Percentiles rank a stretch among this genome's conserved stretches.
Evolutionary conservation across 2,329 filamentous ascomycete genomes (phyloP).

Genomic region (Cladosporium sphaerospermum): DNA sequence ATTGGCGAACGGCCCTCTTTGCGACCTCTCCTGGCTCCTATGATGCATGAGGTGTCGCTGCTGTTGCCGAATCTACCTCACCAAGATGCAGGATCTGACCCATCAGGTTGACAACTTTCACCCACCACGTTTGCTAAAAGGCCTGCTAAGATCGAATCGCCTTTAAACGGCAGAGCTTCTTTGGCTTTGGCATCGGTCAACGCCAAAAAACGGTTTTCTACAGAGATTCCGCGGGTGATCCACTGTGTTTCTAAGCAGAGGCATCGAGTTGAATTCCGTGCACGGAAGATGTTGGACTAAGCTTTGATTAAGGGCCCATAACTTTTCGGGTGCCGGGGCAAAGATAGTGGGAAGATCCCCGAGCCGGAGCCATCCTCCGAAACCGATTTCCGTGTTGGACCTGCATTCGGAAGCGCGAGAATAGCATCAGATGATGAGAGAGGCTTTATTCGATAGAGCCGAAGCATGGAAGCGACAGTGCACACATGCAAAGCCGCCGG

Average conservation of each 20-base stretch:
- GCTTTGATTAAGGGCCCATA: conserved; percentile 10
- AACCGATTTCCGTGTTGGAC: background rate
- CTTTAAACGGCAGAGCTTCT: background rate
- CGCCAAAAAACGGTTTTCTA: background rate
- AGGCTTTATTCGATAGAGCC: background rate
- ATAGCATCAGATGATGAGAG: too few relatives aligned
- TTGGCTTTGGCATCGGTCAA: background rate
- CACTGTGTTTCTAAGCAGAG: background rate
- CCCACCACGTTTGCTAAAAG: background rate
- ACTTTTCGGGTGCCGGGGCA: conserved; percentile 3
- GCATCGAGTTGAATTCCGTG: background rate
- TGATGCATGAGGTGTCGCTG: too few relatives aligned
- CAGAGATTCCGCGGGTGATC: conserved; percentile 1
- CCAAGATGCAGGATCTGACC: too few relatives aligned
- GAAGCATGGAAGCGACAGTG: background rate
- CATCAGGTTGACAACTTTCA: too few relatives aligned
- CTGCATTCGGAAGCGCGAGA: background rate
- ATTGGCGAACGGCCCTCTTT: background rate
- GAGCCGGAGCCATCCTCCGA: background rate
- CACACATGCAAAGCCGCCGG: background rate
- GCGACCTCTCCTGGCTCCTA: background rate
- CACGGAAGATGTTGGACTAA: background rate
- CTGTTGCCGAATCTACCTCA: too few relatives aligned
- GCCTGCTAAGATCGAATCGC: background rate
- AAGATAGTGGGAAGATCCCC: conserved; percentile 4